Base-by-base conservation (phyloP, 2,329 filamentous ascomycete genomes). In the Epichloe gansuensis region DNA sequence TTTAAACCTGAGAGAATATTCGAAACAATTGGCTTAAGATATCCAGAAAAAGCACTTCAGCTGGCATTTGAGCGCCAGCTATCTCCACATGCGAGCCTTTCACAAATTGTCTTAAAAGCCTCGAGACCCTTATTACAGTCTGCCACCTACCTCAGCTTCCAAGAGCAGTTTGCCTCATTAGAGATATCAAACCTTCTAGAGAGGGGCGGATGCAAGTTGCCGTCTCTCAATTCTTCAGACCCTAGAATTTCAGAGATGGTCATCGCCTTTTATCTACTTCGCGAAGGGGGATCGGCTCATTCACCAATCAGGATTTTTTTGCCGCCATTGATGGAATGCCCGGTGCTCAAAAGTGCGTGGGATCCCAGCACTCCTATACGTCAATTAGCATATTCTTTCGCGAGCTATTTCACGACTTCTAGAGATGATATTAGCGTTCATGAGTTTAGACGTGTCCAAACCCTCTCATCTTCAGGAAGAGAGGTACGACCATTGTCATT, bases 241-340 rank as follows among this genome's bases (percentile, higher is more conserved):
- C 69, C 70, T 0, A 62, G 69, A 39, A 52, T 71, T 41, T 71
- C 68, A 0, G 70, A 73, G 53, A 52, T 71, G 6, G 49, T 68
- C 11, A 49, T 71, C 1, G 66, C 70, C 47, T 45, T 68, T 44
- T 11, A 38, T 31, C 35, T 27, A 21, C 47, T 17, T 40, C 23
- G 36, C 21, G 13, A 44, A 4, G 12, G 7, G 5, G 2, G 5
- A 12, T 25, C 36, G 13, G 9, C 35, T 17, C 4, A 23, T 31
- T 43, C 13, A 12, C 47, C 47, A 23, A 59, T 67, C 12, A 66
- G 74, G 41, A 73, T 87, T 12, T 90, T 84, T 61, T 71, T 89
- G 1, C 82, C 84, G 0, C 72, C 83, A 23, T 64, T 89, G 0
- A 67, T 81, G 9, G 81, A 84, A 56, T 75, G 73, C 52, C 74